phyloP scores from a whole-genome alignment of 2,329 filamentous ascomycete genomes.

The Thielaviopsis populi region DNA sequence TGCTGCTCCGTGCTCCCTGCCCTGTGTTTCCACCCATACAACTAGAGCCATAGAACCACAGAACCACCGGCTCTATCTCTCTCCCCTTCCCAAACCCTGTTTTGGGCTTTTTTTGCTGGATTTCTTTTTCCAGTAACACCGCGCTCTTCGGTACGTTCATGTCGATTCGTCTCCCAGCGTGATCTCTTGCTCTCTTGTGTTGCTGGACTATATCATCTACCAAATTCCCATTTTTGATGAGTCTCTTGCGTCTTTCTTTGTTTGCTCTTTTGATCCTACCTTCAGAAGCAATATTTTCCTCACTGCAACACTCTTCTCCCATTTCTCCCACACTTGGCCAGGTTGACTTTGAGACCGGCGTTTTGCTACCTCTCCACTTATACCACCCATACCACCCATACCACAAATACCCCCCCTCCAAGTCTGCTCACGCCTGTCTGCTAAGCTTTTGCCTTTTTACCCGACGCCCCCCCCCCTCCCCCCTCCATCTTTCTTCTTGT shows the following conservation, averaged over 20 bases:
- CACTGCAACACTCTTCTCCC: background rate
- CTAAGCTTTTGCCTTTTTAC: background rate
- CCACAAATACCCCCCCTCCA: background rate
- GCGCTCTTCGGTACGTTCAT: background rate
- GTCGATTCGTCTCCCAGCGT: background rate
- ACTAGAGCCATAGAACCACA: background rate
- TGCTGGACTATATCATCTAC: background rate
- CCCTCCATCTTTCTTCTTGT: background rate
- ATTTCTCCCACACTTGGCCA: background rate
- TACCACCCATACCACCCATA: background rate
- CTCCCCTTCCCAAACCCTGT: background rate
- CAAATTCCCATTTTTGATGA: background rate
- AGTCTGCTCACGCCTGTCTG: background rate
- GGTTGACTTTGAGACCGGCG: background rate
- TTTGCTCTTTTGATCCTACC: background rate
- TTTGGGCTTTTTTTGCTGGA: background rate
- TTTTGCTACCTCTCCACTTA: conserved; percentile 5
- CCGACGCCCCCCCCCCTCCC: background rate
- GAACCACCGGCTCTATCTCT: background rate
- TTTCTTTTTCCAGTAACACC: background rate
- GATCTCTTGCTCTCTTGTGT: too few relatives aligned
- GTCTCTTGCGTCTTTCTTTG: background rate
- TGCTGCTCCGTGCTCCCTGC: background rate
- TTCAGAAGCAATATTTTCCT: background rate
- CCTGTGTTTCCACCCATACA: background rate